Percentiles rank a stretch among this genome's conserved stretches.
These are phyloP conservation scores for Amphichorda felina DNA, from an alignment of 2,329 filamentous ascomycete genomes.

Conservation along the genomic window DNA sequence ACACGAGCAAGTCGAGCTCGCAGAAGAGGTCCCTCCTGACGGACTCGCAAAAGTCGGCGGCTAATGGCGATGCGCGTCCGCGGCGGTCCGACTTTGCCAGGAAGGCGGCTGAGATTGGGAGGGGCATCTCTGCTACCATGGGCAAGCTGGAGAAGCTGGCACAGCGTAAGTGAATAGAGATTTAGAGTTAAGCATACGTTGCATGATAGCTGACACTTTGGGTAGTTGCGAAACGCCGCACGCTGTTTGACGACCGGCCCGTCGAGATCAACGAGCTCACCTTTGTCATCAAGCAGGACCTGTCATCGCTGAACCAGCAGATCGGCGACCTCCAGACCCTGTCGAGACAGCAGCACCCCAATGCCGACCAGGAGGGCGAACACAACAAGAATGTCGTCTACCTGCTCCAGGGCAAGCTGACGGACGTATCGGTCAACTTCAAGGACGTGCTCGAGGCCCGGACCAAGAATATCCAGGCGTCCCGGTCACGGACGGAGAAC, in stretches of 20 bases:
- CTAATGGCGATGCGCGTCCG: slow-evolving; percentile 40
- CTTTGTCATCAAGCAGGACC: slow-evolving; percentile 95
- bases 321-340: slow-evolving; percentile 75
- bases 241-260: slow-evolving; percentile 90
- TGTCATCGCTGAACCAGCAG: slow-evolving; percentile 72
- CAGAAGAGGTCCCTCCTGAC: slow-evolving; percentile 73
- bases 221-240: slow-evolving; percentile 84
- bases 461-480: slow-evolving; percentile 96
- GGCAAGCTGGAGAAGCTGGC: slow-evolving; percentile 89
- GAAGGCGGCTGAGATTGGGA: slow-evolving; percentile 80
- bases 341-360: slow-evolving; percentile 65
- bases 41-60: slow-evolving; percentile 56
- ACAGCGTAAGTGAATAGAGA: slow-evolving; percentile 45
- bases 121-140: slow-evolving; percentile 86
- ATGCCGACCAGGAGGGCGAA: slow-evolving; percentile 72
- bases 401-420: slow-evolving; percentile 80
- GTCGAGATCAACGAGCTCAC: slow-evolving; percentile 96
- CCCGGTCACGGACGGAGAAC: slow-evolving; percentile 83
- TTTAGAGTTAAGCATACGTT: background rate
- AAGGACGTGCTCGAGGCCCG: slow-evolving; percentile 94
- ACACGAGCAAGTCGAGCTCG: slow-evolving; percentile 62
- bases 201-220: background rate
- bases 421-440: slow-evolving; percentile 88
- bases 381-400: slow-evolving; percentile 98
- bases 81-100: slow-evolving; percentile 84